Conservation (phyloP, 2,329 filamentous ascomycete species). For the Claviceps sp. region DNA sequence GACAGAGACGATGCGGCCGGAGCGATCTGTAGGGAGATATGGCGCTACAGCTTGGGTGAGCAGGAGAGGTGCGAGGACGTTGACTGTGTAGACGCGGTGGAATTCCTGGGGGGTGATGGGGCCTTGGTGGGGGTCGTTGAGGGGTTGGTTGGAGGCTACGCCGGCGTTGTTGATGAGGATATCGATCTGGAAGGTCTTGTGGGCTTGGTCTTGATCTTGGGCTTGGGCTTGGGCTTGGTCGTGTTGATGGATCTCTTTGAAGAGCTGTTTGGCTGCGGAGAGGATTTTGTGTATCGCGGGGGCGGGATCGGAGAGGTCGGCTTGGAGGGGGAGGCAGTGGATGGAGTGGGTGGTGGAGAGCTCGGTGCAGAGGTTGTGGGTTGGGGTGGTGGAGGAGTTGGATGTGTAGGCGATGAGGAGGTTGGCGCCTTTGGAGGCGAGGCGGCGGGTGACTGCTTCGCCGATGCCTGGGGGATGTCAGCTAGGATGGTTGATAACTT, state of each 20-base stretch:
- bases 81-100: slow-evolving; percentile 59
- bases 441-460: slow-evolving; percentile 40
- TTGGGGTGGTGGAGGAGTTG: slow-evolving; percentile 33
- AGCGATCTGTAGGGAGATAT: slow-evolving; percentile 55
- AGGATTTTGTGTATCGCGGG: slow-evolving; percentile 16
- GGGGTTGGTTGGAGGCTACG: slow-evolving; percentile 48
- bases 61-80: slow-evolving; percentile 69
- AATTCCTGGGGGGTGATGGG: slow-evolving; percentile 51
- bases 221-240: neutral
- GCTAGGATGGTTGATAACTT: too few species aligned
- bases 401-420: slow-evolving; percentile 48
- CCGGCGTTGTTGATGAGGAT: slow-evolving; percentile 85
- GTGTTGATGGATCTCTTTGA: slow-evolving; percentile 9
- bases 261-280: slow-evolving; percentile 16
- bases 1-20: slow-evolving; percentile 43
- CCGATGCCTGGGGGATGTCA: slow-evolving; percentile 29
- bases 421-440: slow-evolving; percentile 47
- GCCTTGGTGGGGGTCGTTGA: slow-evolving; percentile 38
- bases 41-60: slow-evolving; percentile 60
- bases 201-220: neutral
- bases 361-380: slow-evolving; percentile 31
- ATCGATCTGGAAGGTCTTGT: slow-evolving; percentile 39
- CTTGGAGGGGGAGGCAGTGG: slow-evolving; percentile 15
- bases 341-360: slow-evolving; percentile 30
- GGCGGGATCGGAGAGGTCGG: slow-evolving; percentile 16